Evolutionary conservation across 73 alveolate species (phyloP), one percentile per base, ranked within the genome.

Genomic region (Diophrys sp.): DNA sequence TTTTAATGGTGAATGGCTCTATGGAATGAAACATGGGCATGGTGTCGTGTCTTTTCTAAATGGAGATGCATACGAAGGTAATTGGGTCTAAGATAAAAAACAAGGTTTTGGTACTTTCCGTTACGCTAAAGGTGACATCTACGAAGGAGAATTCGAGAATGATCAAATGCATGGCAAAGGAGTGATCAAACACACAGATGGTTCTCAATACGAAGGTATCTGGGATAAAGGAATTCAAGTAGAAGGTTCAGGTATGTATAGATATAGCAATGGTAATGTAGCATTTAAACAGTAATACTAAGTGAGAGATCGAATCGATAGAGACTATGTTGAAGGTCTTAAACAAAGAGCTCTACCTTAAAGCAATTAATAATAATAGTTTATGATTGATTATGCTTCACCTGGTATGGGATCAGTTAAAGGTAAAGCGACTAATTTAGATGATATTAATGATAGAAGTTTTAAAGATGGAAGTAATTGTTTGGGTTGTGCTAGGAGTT

Each of bases 51-150:
- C 83, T 69, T 93, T 88, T 90, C 94, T 95, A 54, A 94, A 95
- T 89, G 97, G 97, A 32, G 99, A 95, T 79, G 88, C 87, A 44
- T 96, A 89, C 89, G 97, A 95, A 87, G 99, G 99, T 0, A 92
- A 90, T 67, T 95, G 96, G 95, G 71, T 62, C 2, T 76, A 91
- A 29, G 96, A 93, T 70, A 74, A 83, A 54, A 93, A 96, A 69
- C 85, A 88, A 8, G 98, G 98, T 30, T 89, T 78, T 67, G 99
- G 99, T 11, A 78, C 86, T n/a, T 57, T 88, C 87, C 85, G 81
- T 56, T 91, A 77, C 74, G 87, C 84, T 24, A 88, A 75, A 28
- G 99, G 99, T 1, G 99, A 95, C 66, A 81, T 87, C 62, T 95
- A 82, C 82, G 91, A 84, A 68, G 99, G 99, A 23, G 91, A 81